These are phyloP conservation scores for Penstemon eatonii DNA, from an alignment of 257 asterid genomes.

Conservation along the genomic window DNA sequence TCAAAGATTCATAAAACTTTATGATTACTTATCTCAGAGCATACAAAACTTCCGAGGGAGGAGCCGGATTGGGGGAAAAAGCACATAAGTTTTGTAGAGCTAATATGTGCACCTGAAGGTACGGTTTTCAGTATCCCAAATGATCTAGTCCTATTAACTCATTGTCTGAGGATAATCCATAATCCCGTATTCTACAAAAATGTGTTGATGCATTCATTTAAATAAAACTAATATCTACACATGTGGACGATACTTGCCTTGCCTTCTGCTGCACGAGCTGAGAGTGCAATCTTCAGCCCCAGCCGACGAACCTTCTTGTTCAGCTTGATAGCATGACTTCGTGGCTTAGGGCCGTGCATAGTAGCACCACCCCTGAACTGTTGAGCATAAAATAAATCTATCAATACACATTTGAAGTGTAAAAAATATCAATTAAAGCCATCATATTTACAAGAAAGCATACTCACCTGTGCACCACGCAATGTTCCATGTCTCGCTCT, in stretches of 20 bases:
- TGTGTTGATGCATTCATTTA: conserved; percentile 7
- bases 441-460: conserved; percentile 21
- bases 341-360: conserved; percentile 98
- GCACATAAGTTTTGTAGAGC: no score
- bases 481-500: conserved; percentile 89
- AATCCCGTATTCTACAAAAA: conserved; percentile 1
- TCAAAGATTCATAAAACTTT: background rate
- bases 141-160: background rate
- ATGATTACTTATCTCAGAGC: background rate
- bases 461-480: conserved; percentile 79
- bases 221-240: background rate
- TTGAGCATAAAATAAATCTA: conserved; percentile 23
- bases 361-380: conserved; percentile 87
- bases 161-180: background rate
- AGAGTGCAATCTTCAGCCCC: conserved; percentile 85
- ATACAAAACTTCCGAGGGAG: no score
- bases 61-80: no score
- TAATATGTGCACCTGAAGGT: no score
- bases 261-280: conserved; percentile 96
- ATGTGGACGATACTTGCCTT: conserved; percentile 58
- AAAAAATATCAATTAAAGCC: conserved; percentile 7
- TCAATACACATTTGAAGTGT: conserved; percentile 12
- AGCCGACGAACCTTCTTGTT: conserved; percentile 90
- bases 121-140: no score
- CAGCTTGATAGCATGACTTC: conserved; percentile 90